Conservation (phyloP, 371 early-diverging fungal species). For the Mucor indicus region DNA sequence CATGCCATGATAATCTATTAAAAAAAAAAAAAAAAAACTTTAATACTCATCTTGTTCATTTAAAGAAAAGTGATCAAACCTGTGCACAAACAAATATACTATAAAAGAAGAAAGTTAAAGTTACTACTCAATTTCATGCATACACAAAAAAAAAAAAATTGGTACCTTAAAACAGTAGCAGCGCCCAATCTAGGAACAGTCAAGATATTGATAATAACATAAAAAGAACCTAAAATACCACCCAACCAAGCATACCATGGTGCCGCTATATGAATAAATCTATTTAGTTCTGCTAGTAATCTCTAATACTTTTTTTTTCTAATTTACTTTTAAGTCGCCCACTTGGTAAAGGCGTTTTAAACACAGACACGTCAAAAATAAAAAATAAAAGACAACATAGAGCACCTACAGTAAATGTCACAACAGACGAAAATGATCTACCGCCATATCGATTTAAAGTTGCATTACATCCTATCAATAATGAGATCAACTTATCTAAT, state of each 20-base stretch:
- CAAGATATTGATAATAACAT: conserved; percentile 50
- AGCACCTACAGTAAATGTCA: conserved; percentile 15
- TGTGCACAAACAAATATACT: conserved; percentile 53
- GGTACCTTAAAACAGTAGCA: conserved; percentile 37
- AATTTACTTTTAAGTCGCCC: conserved; percentile 18
- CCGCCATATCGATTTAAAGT: conserved; percentile 25
- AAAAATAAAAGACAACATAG: conserved; percentile 25
- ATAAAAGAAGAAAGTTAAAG: background rate
- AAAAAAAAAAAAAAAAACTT: background rate
- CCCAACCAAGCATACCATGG: conserved; percentile 40
- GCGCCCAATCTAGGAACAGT: conserved; percentile 48
- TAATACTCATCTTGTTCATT: background rate
- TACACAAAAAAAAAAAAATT: too few species aligned
- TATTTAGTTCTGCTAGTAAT: too few species aligned
- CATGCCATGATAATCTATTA: conserved; percentile 41
- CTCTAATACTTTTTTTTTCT: too few species aligned
- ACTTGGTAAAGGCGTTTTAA: conserved; percentile 20
- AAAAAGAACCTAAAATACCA: conserved; percentile 47
- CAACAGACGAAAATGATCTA: conserved; percentile 25
- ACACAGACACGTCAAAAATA: conserved; percentile 17
- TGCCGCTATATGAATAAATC: conserved; percentile 15
- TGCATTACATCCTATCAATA: conserved; percentile 36
- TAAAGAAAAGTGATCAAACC: conserved; percentile 5
- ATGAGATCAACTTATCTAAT: too few species aligned
- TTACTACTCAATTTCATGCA: too few species aligned